phyloP scores from a whole-genome alignment of 768 basidiomycete genomes.

The Lanmaoa pseudosensibilis region DNA sequence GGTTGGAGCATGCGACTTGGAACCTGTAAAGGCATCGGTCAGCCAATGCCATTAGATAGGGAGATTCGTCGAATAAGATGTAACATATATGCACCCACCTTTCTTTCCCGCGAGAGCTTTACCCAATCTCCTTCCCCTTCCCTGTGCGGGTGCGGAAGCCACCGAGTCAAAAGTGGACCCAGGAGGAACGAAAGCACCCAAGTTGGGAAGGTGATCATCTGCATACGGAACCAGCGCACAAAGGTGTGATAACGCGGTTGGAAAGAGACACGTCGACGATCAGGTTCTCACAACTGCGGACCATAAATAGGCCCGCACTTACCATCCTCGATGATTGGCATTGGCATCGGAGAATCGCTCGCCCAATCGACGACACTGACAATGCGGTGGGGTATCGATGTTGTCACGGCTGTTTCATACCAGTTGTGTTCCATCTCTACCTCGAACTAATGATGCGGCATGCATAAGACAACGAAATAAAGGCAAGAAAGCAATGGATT shows the following conservation, averaged over 20 bases:
- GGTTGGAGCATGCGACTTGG: slow-evolving; percentile 7
- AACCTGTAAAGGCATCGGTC: slow-evolving; percentile 1
- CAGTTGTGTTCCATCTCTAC: slow-evolving; percentile 94
- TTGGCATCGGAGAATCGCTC: slow-evolving; percentile 62
- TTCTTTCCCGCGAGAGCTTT: slow-evolving; percentile 18
- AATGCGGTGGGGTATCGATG: slow-evolving; percentile 69
- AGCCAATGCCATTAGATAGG: not conserved
- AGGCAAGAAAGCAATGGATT: not conserved
- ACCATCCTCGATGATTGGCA: slow-evolving; percentile 16
- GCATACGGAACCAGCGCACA: not conserved
- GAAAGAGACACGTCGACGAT: not conserved
- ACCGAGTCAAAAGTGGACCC: slow-evolving; percentile 21
- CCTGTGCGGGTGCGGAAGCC: slow-evolving; percentile 1
- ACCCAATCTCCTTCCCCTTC: slow-evolving; percentile 8
- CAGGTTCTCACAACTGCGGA: slow-evolving; percentile 3
- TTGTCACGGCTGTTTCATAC: slow-evolving; percentile 90
- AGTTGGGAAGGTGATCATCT: slow-evolving; percentile 25
- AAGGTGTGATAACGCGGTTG: not conserved
- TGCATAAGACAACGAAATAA: not conserved
- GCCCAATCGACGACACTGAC: slow-evolving; percentile 95
- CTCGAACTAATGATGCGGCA: slow-evolving; percentile 55
- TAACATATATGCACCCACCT: not conserved
- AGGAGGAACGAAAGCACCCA: slow-evolving; percentile 27
- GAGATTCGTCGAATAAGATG: not conserved
- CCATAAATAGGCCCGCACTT: slow-evolving; percentile 7